Conservation (phyloP, 2,329 filamentous ascomycete genomes). For the Volutella citrinella region DNA sequence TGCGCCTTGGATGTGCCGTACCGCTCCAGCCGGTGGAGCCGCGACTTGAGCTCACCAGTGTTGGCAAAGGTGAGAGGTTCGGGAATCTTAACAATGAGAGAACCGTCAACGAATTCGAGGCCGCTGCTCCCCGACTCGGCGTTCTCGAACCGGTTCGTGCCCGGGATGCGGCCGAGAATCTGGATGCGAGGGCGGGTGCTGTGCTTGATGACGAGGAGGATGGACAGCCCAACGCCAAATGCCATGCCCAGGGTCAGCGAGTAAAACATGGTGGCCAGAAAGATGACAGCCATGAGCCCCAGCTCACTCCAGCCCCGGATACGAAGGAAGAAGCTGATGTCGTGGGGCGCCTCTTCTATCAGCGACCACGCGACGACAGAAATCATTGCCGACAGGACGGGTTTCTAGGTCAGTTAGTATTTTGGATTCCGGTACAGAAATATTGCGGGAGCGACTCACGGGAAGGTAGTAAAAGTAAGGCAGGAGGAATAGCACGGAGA, state of each 20-base stretch:
- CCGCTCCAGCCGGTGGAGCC: conserved; percentile 78
- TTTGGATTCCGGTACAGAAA: too few species aligned
- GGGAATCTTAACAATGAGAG: conserved; percentile 94
- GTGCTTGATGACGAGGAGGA: conserved; percentile 86
- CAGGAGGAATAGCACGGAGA: conserved; percentile 77
- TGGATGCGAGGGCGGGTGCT: conserved; percentile 91
- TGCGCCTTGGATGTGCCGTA: conserved; percentile 86
- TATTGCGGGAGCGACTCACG: conserved; percentile 49
- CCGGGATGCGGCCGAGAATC: conserved; percentile 85
- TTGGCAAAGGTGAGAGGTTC: conserved; percentile 97
- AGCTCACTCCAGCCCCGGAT: conserved; percentile 87
- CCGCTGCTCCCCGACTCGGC: conserved; percentile 70
- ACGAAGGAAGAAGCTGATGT: conserved; percentile 82
- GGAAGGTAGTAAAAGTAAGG: conserved; percentile 95
- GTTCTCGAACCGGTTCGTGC: conserved; percentile 81
- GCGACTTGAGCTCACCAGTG: conserved; percentile 84
- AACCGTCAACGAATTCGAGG: conserved; percentile 87
- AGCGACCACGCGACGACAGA: conserved; percentile 92
- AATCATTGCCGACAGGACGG: conserved; percentile 89
- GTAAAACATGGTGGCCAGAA: conserved; percentile 90
- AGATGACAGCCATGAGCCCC: conserved; percentile 83
- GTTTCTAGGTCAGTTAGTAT: conserved; percentile 60
- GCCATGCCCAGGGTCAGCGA: conserved; percentile 92
- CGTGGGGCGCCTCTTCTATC: conserved; percentile 91
- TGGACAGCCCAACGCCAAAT: conserved; percentile 84